Percentiles rank a stretch among this genome's conserved stretches.
These are phyloP conservation scores for Neonectria coccinea DNA, from an alignment of 2,329 filamentous ascomycete species.

Conservation along the genomic window DNA sequence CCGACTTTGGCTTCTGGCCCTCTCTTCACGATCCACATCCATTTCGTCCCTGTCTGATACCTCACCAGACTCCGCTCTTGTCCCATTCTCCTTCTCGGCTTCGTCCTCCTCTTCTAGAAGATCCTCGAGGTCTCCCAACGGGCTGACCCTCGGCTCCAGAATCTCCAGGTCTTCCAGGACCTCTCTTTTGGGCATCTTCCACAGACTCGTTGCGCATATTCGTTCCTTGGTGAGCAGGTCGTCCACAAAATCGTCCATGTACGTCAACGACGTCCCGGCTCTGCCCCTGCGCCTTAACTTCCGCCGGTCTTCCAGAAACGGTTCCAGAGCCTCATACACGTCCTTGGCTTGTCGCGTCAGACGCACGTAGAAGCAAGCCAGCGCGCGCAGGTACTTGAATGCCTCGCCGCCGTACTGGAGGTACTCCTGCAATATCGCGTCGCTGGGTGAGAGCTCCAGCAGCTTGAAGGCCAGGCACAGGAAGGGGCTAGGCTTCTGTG, in stretches of 20 bases:
- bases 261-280: conserved; percentile 80
- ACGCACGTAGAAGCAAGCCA: conserved; percentile 94
- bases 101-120: conserved; percentile 72
- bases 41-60: conserved; percentile 51
- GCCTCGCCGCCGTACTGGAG: conserved; percentile 78
- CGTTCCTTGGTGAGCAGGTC: conserved; percentile 89
- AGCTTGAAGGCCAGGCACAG: conserved; percentile 95
- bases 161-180: conserved; percentile 90
- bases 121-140: conserved; percentile 82
- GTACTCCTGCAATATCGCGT: conserved; percentile 84
- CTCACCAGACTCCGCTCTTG: conserved; percentile 57
- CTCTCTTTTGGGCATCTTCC: conserved; percentile 87
- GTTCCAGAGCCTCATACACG: conserved; percentile 84
- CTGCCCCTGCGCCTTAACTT: conserved; percentile 85
- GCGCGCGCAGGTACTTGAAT: conserved; percentile 88
- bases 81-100: conserved; percentile 49
- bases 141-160: conserved; percentile 86
- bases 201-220: conserved; percentile 90
- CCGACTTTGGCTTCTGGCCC: conserved; percentile 38
- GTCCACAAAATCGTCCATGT: conserved; percentile 93
- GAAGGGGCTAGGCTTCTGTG: conserved; percentile 91
- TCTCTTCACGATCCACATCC: conserved; percentile 54
- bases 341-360: conserved; percentile 86
- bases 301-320: conserved; percentile 81
- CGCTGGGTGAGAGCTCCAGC: conserved; percentile 84